Base-by-base conservation (phyloP, 768 basidiomycete genomes). In the Lactarius quietus region DNA sequence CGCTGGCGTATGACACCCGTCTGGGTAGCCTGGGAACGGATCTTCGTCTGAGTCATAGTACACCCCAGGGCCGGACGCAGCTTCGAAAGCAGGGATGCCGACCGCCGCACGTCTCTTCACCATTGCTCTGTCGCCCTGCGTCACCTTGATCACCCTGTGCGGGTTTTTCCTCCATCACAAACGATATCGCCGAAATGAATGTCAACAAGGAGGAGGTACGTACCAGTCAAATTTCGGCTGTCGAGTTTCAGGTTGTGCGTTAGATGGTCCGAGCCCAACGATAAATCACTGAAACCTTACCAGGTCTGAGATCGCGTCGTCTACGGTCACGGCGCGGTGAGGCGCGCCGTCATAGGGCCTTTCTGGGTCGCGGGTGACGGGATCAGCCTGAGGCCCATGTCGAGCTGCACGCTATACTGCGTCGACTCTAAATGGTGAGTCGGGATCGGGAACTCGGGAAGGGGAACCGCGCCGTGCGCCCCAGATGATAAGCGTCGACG, bases 171-270 rank as follows among this genome's bases (percentile, higher is more conserved):
- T 66, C 15, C 2, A 20, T 51, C 15, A 14, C 31, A 15, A 33
- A 33, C 10, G 20, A 20, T 29, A 38, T 57, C 26, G 53, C n/a
- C 31, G 20, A 14, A 15, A 28, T 23, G 28, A 28, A 4, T 17
- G 36, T 38, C 15, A 20, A 41, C 31, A 33, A 28, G 26, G 14
- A 33, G 9, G 17, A 45, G 39, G 35, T 35, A 62, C 64, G 55
- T 66, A 85, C 90, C 90, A 92, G 62, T 92, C 88, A 75, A 89
- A 92, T 1, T 75, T 77, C 35, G 86, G 86, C 86, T 90, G 28
- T 6, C 51, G 2, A 20, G 17, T 4, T 20, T n/a, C n/a, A 6
- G 28, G 23, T 45, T 52, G 35, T 28, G 17, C 55, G 53, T 66
- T 8, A 58, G 4, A 10, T 41, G 8, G 26, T 36, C n/a, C 36